Percentiles rank a stretch among this genome's conserved stretches.
phyloP scores from a whole-genome alignment of 2,329 filamentous ascomycete genomes.

The Epicoccum sorghinum region DNA sequence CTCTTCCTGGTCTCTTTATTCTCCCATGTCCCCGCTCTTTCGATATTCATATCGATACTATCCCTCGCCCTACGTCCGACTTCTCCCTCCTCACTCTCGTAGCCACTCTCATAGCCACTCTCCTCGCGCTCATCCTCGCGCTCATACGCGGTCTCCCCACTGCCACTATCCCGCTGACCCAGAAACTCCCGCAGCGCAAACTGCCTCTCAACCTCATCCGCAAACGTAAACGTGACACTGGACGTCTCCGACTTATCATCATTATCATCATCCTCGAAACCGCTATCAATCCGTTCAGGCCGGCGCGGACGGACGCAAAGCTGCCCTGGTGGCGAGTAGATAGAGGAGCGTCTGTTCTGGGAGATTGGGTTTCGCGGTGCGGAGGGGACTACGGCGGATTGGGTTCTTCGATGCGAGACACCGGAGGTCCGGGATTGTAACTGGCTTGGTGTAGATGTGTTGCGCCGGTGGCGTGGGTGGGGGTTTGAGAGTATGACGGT shows the following conservation, averaged over 20 bases:
- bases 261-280: not conserved
- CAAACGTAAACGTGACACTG: constrained; percentile 8
- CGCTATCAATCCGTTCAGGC: constrained; percentile 3
- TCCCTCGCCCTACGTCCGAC: constrained; percentile 1
- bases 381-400: too few relatives aligned
- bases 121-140: not conserved
- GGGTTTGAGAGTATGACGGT: not conserved
- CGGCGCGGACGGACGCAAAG: too few relatives aligned
- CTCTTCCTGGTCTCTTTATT: not conserved
- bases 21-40: constrained; percentile 1
- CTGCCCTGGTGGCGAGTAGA: not conserved
- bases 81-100: not conserved
- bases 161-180: not conserved
- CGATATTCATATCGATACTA: constrained; percentile 7
- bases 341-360: too few relatives aligned
- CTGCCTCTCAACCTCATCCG: constrained; percentile 1
- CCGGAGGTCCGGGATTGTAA: too few relatives aligned
- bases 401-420: too few relatives aligned
- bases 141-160: not conserved
- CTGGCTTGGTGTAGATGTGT: not conserved
- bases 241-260: not conserved
- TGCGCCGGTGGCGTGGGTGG: not conserved
- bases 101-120: too few relatives aligned
- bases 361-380: too few relatives aligned
- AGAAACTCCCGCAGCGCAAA: not conserved